Evolutionary conservation across 176 grass and related monocot genomes (phyloP), one percentile per base, ranked within the genome.

Genomic region (Avena sativa): DNA sequence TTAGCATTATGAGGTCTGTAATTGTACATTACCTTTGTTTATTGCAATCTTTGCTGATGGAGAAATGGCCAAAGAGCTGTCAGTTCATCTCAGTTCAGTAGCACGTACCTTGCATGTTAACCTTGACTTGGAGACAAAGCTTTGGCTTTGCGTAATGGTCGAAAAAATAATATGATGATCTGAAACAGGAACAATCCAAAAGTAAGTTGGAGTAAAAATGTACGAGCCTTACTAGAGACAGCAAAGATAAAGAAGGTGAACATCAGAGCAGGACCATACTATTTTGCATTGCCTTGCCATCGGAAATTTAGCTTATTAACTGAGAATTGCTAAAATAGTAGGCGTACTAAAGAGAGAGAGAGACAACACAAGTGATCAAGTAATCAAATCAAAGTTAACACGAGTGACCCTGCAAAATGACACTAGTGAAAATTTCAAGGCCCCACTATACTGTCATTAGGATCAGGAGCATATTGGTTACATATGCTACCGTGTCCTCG

Each of bases 1-100:
- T 74, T 90, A 74, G 84, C 73, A 59, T 73, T 80, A 65, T 60
- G 50, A 40, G 38, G 76, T 81, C 63, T 57, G 49, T 84, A 86
- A 64, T 38, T 59, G 72, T 47, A 86, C 61, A 69, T 88, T 70
- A 46, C 40, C 57, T 85, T 69, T 81, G 28, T 61, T 76, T 85
- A 46, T 81, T 81, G 80, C 36, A 63, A 40, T 79, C 52, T 86
- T 73, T 80, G 78, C 47, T 63, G 23, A 74, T 80, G 67, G 78
- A 73, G 78, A 76, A 76, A 61, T 74, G 50, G 76, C 36, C 86
- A 68, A 20, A 62, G 71, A 70, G 50, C n/a, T 56, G 19, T 64
- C 79, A 20, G 23, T 30, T n/a, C 28, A 11, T 83, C 13, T 77
- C 64, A 79, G 63, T 78, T 78, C 20, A 68, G 46, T 48, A 57